Base-by-base conservation (phyloP, 148 eudicot genomes). In the Persicaria maculosa region DNA sequence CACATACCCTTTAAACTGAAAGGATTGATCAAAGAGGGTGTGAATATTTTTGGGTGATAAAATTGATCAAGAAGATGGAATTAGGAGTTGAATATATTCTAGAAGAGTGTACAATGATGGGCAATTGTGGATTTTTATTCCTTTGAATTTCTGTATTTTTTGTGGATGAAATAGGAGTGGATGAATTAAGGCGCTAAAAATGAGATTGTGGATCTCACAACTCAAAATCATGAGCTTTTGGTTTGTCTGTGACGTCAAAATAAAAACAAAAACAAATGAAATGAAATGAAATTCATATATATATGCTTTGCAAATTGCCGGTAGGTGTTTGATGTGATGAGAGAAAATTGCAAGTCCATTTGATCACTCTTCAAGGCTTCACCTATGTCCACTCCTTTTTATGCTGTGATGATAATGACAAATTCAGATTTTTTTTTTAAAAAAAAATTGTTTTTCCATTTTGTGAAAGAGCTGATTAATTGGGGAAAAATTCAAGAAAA, bases 131-230 rank as follows among this genome's bases (percentile, higher is more conserved):
- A 36, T 65, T 12, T 65, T 65, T 40, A 52, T 12, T 52, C 40
- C 40, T 52, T 52, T 52, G 55, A n/a, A 4, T 65, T 36, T 22
- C 8, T 59, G 4, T 6, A 40, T 12, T 40, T 65, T 65, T 36
- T 43, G 46, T 65, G 70, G 70, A 40, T 15, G 47, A 15, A 40
- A n/a, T 40, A 6, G 19, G 7, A 65, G 70, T 65, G 40, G 70
- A 45, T 65, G 70, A 65, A 65, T 65, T 65, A 65, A 36, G 70
- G 70, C 45, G 70, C 70, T 65, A 65, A 65, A 65, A 43, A 14
- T 40, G 12, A 46, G 67, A 20, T 59, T 59, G 67, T 59, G 67
- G 67, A 12, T 59, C 67, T 22, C 15, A 59, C 5, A 9, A 10
- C 40, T 22, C 14, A 59, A 31, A 59, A 59, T 59, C 14, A 25